A percentile compares a stretch with the other conserved stretches of the same genome.
Evolutionary conservation across 805 yeast genomes (phyloP).

Genomic region (Yarrowia divulgata): DNA sequence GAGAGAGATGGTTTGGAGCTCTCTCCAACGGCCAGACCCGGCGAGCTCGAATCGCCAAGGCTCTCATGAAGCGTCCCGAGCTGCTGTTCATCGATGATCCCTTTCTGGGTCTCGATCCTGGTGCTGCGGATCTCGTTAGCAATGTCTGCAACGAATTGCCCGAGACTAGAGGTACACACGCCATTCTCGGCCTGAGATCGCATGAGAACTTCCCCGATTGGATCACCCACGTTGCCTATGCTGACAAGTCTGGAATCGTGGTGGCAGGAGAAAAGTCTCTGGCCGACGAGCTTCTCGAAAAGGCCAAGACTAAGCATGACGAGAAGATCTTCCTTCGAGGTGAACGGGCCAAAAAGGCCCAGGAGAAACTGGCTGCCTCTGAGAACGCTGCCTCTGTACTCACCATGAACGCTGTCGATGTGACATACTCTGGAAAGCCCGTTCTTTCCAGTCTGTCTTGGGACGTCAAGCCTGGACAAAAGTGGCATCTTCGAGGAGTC

Average conservation of each 20-base stretch:
- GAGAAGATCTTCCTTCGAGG: slow-evolving; percentile 18
- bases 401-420: slow-evolving; percentile 67
- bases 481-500: slow-evolving; percentile 87
- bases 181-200: slow-evolving; percentile 72
- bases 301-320: slow-evolving; percentile 42
- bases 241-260: slow-evolving; percentile 61
- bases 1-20: slow-evolving; percentile 81
- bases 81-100: slow-evolving; percentile 87
- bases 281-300: slow-evolving; percentile 41
- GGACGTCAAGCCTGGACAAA: slow-evolving; percentile 72
- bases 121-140: slow-evolving; percentile 67
- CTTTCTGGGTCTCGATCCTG: slow-evolving; percentile 86
- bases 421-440: slow-evolving; percentile 68
- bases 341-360: slow-evolving; percentile 23
- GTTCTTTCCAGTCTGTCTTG: slow-evolving; percentile 69
- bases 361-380: neutral
- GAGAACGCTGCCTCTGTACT: slow-evolving; percentile 49
- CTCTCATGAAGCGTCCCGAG: slow-evolving; percentile 69
- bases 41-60: slow-evolving; percentile 83
- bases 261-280: slow-evolving; percentile 55
- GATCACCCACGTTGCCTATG: slow-evolving; percentile 75
- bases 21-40: slow-evolving; percentile 94
- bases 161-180: slow-evolving; percentile 14
- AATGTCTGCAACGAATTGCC: slow-evolving; percentile 56
- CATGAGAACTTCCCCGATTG: slow-evolving; percentile 82